These are phyloP conservation scores for Gnetum montanum DNA, from an alignment of 75 land plant genomes.

Conservation along the genomic window DNA sequence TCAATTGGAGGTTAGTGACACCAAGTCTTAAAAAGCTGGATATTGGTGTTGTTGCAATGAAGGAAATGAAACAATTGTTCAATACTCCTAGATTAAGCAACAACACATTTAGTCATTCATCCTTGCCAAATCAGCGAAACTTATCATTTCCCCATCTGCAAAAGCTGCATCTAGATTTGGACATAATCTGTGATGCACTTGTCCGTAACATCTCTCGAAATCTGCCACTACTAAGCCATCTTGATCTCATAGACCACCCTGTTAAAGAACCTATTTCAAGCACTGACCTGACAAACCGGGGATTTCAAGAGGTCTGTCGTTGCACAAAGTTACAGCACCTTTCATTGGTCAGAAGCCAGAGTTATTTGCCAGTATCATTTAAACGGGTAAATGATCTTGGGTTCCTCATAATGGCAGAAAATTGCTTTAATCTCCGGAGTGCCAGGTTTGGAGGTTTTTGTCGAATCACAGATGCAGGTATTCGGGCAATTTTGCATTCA, in stretches of 20 bases:
- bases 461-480: constrained; percentile 87
- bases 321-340: constrained; percentile 51
- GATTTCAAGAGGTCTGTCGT: constrained; percentile 76
- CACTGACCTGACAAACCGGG: constrained; percentile 74
- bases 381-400: constrained; percentile 90
- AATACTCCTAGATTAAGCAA: constrained; percentile 3
- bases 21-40: constrained; percentile 48
- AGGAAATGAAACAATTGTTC: constrained; percentile 52
- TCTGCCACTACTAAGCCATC: constrained; percentile 48
- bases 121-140: not conserved
- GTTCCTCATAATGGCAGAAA: constrained; percentile 75
- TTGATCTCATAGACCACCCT: constrained; percentile 91
- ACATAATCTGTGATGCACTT: constrained; percentile 72
- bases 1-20: constrained; percentile 48
- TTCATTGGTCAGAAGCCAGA: constrained; percentile 73
- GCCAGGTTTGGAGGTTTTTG: constrained; percentile 89
- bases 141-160: constrained; percentile 36
- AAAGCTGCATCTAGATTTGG: constrained; percentile 65
- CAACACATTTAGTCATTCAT: not conserved
- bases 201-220: constrained; percentile 45
- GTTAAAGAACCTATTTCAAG: constrained; percentile 54
- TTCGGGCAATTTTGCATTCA: constrained; percentile 75
- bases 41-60: constrained; percentile 56
- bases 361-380: constrained; percentile 48
- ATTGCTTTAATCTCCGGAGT: constrained; percentile 64